Evolutionary conservation across 1,139 yeast species (phyloP).

Genomic region (Hansenula anomala): DNA sequence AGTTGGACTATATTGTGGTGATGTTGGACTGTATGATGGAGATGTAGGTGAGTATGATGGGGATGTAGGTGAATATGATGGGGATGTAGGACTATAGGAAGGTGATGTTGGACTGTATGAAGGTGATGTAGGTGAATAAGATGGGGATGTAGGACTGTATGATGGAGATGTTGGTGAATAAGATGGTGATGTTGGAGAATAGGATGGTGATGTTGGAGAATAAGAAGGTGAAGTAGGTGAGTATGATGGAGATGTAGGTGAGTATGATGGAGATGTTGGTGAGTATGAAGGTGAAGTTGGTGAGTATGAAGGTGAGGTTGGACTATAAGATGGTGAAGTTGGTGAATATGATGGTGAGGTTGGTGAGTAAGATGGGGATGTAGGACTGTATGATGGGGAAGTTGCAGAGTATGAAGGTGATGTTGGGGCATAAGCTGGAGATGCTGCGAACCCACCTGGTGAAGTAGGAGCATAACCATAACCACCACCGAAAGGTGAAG

Average conservation of each 20-base stretch:
- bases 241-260: conserved; percentile 66
- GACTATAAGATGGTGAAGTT: conserved; percentile 59
- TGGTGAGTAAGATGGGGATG: conserved; percentile 71
- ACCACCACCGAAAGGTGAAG: conserved; percentile 56
- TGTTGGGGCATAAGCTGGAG: conserved; percentile 68
- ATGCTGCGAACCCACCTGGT: conserved; percentile 40
- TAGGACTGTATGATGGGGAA: conserved; percentile 64
- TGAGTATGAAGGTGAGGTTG: conserved; percentile 52
- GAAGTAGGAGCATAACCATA: conserved; percentile 51
- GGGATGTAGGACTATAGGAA: conserved; percentile 53
- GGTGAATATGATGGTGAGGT: conserved; percentile 71
- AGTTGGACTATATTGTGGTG: conserved; percentile 73
- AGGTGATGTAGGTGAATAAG: conserved; percentile 58
- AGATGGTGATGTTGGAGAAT: conserved; percentile 58
- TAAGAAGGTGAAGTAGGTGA: conserved; percentile 74
- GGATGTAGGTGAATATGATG: conserved; percentile 55
- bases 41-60: conserved; percentile 61
- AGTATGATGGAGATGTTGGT: conserved; percentile 66
- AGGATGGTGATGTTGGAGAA: conserved; percentile 67
- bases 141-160: conserved; percentile 60
- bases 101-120: conserved; percentile 59
- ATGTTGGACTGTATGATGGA: conserved; percentile 61
- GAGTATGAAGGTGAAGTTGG: conserved; percentile 70
- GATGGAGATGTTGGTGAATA: conserved; percentile 66
- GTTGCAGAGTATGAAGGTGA: conserved; percentile 65